These are phyloP conservation scores for Blastobotrys terrestris DNA, from an alignment of 805 yeast genomes.

Conservation along the genomic window DNA sequence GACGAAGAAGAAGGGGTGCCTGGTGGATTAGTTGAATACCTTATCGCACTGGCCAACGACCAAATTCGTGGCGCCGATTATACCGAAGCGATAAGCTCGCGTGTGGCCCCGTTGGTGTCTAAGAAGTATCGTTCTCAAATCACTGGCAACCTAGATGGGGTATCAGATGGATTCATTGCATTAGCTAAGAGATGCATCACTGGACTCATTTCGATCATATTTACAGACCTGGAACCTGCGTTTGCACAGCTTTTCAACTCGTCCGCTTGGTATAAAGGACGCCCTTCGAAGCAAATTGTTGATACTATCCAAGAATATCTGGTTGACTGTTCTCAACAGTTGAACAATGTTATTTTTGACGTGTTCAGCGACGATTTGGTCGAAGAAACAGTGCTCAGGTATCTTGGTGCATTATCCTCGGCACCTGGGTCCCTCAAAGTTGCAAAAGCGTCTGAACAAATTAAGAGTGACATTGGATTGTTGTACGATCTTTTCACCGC, in stretches of 20 bases:
- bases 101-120: slow-evolving; percentile 59
- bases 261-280: slow-evolving; percentile 60
- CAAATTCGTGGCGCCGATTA: slow-evolving; percentile 67
- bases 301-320: slow-evolving; percentile 74
- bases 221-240: slow-evolving; percentile 64
- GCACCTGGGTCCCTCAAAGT: slow-evolving; percentile 38
- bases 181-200: slow-evolving; percentile 60
- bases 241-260: slow-evolving; percentile 52
- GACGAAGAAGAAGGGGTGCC: slow-evolving; percentile 42
- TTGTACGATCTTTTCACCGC: slow-evolving; percentile 49
- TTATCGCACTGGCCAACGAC: slow-evolving; percentile 79
- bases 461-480: slow-evolving; percentile 55
- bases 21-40: slow-evolving; percentile 76
- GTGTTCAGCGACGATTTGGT: slow-evolving; percentile 48
- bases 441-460: slow-evolving; percentile 38
- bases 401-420: slow-evolving; percentile 42
- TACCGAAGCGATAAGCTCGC: slow-evolving; percentile 61
- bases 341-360: slow-evolving; percentile 50
- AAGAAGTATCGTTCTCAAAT: slow-evolving; percentile 58
- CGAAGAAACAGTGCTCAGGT: slow-evolving; percentile 46
- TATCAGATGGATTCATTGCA: slow-evolving; percentile 74
- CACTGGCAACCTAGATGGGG: slow-evolving; percentile 49
- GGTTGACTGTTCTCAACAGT: slow-evolving; percentile 50
- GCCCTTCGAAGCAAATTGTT: slow-evolving; percentile 53
- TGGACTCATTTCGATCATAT: slow-evolving; percentile 52